These are phyloP conservation scores for Aspergillus fructus DNA, from an alignment of 2,329 filamentous ascomycete species.

Conservation along the genomic window DNA sequence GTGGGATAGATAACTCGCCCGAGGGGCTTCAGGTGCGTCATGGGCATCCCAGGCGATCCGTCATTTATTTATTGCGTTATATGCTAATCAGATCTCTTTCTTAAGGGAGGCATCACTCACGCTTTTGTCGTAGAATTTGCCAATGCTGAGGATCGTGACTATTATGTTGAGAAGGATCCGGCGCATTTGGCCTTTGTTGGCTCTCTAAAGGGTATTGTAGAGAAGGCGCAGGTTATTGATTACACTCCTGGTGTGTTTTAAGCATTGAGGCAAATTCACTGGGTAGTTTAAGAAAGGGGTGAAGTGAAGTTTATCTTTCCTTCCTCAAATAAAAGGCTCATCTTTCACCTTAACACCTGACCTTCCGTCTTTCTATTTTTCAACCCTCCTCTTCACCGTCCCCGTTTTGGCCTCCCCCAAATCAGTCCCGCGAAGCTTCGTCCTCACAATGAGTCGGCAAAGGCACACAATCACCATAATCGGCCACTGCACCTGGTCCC, in stretches of 20 bases:
- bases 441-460: no score
- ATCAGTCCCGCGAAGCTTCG: no score
- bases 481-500: no score
- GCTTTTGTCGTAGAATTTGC: constrained; percentile 69
- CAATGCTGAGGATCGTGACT: constrained; percentile 62
- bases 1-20: constrained; percentile 15
- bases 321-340: no score
- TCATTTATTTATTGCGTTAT: background rate
- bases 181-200: constrained; percentile 62
- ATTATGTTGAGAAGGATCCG: constrained; percentile 67
- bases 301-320: no score
- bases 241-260: constrained; percentile 29
- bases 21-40: constrained; percentile 57
- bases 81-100: background rate
- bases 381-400: no score
- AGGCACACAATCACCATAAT: no score
- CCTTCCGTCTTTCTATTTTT: no score
- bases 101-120: constrained; percentile 65
- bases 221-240: constrained; percentile 39
- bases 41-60: background rate
- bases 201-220: constrained; percentile 31
- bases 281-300: no score
- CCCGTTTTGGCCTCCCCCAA: no score
- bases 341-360: no score
- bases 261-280: background rate